Evolutionary conservation across 331 rosid species (phyloP).

Genomic region (Telfairia occidentalis): DNA sequence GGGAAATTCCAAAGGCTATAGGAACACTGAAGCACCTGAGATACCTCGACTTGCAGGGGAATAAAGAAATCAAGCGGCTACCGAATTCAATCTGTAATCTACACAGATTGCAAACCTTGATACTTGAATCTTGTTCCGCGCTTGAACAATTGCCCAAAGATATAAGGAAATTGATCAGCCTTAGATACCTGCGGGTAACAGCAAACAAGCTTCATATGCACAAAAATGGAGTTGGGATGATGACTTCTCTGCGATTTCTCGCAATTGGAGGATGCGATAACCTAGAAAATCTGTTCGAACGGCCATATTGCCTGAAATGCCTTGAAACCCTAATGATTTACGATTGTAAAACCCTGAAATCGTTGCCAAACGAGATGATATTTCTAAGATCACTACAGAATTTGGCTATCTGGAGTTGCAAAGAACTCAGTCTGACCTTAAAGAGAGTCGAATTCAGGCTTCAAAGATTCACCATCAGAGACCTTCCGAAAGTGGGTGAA

Average conservation of each 20-base stretch:
- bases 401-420: not conserved
- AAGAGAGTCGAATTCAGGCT: not conserved
- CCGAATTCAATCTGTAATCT: slow-evolving; percentile 1
- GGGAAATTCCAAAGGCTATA: not conserved
- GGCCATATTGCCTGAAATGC: not conserved
- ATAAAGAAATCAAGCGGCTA: not conserved
- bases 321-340: not conserved
- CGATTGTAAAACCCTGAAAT: not conserved
- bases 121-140: not conserved
- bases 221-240: not conserved
- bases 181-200: slow-evolving; percentile 3
- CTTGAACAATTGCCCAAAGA: not conserved
- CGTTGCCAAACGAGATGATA: not conserved
- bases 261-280: not conserved
- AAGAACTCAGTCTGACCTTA: not conserved
- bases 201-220: not conserved
- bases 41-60: slow-evolving; percentile 1
- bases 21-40: not conserved
- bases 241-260: not conserved
- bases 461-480: slow-evolving; percentile 3
- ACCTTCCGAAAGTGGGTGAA: not conserved
- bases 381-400: not conserved
- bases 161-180: not conserved
- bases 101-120: slow-evolving; percentile 4
- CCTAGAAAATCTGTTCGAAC: not conserved